Conservation (phyloP, 768 basidiomycete genomes). For the Mycena rebaudengoi region DNA sequence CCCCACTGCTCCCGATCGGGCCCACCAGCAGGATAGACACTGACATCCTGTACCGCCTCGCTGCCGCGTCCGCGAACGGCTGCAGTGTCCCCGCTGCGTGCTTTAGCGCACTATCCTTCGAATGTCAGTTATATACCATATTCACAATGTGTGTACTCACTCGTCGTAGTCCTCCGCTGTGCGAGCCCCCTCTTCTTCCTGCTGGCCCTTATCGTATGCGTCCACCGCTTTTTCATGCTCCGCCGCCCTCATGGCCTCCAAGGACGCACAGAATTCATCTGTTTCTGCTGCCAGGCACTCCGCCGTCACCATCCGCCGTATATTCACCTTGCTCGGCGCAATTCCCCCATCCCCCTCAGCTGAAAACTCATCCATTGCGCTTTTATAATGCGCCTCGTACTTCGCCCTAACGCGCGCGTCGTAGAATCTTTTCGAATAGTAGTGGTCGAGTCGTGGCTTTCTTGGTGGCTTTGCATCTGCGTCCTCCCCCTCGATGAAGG, state of each 20-base stretch:
- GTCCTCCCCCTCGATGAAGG: not conserved
- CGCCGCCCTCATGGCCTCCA: not conserved
- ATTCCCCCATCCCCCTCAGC: not conserved
- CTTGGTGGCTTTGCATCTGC: not conserved
- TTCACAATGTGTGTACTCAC: not conserved
- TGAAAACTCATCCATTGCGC: not conserved
- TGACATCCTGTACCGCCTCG: not conserved
- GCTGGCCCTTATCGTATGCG: not conserved
- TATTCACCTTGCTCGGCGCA: not conserved
- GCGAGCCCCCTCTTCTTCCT: not conserved
- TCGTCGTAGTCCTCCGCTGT: not conserved
- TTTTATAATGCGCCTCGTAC: too few relatives aligned
- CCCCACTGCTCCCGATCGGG: not conserved
- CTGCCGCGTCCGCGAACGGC: not conserved
- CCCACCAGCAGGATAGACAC: not conserved
- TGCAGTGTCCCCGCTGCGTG: not conserved
- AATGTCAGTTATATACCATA: not conserved
- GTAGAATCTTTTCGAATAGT: too few relatives aligned
- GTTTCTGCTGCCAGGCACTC: not conserved
- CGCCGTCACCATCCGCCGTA: not conserved
- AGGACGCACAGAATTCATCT: not conserved
- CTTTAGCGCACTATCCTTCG: not conserved
- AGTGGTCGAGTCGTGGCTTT: too few relatives aligned
- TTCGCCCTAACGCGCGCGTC: too few relatives aligned
- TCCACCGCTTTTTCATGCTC: not conserved